Base-by-base conservation (phyloP, 306 rosid species). In the Cercis canadensis region DNA sequence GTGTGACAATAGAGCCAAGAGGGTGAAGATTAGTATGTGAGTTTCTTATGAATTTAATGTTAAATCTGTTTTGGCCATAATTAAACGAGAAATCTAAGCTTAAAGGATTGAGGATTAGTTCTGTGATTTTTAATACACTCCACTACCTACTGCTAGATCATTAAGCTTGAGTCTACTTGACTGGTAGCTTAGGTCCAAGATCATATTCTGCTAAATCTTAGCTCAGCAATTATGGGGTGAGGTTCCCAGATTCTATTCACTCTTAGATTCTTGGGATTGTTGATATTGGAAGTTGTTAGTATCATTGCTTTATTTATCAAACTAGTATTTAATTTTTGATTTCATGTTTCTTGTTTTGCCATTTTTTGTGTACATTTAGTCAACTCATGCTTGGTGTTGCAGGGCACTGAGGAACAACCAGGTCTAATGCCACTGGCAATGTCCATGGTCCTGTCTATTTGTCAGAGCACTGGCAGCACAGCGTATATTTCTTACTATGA, bases 401-500 rank as follows among this genome's bases (percentile, higher is more conserved):
- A 94, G 97, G 97, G 99, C 21, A 87, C 85, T 7, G 88, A 87
- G 18, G 96, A 87, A 58, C 82, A 83, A 59, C 91, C 91, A 14
- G 97, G 99, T 34, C 69, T 94, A 66, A 94, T 91, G 84, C 72
- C 86, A 16, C 64, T 89, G 43, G 90, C 99, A 75, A 84, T 94
- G 96, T 78, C 87, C 6, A 78, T 49, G 62, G 58, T 91, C 78
- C 51, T 94, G 65, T 80, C 91, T 11, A 65, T 80, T 73, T 89
- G 96, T 75, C 71, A 80, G 53, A 76, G 57, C 67, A 87, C 83
- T 5, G 84, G 87, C 44, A 77, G 81, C 77, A 78, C 79, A 31
- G 91, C 87, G 18, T 81, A 87, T 44, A 86, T 94, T 21, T 94
- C 99, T 12, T 94, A 91, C 81, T 94, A 87, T 44, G 95, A 94